Percentiles rank a stretch among this genome's conserved stretches.
Evolutionary conservation across 345 rosid genomes (phyloP).

Genomic region (Cardamine resedifolia): DNA sequence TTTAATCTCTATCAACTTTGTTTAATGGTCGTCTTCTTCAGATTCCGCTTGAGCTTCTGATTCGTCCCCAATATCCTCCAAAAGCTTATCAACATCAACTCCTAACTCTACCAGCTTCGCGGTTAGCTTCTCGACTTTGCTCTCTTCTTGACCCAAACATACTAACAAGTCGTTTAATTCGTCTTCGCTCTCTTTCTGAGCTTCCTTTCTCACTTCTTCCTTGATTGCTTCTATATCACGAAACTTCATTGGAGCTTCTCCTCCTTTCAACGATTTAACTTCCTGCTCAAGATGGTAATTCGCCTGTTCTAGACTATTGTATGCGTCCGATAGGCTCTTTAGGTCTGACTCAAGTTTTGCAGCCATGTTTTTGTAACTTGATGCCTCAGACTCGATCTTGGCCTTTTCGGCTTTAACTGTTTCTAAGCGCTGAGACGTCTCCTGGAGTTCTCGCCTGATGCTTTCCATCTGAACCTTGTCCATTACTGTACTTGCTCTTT

Average conservation of each 20-base stretch:
- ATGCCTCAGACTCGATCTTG: slow-evolving; percentile 66
- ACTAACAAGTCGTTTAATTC: slow-evolving; percentile 94
- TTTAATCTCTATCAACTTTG: slow-evolving; percentile 6
- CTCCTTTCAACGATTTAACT: slow-evolving; percentile 66
- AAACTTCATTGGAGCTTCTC: slow-evolving; percentile 42
- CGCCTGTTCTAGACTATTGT: slow-evolving; percentile 81
- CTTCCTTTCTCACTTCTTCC: slow-evolving; percentile 91
- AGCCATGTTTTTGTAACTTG: slow-evolving; percentile 63
- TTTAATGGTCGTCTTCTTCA: slow-evolving; percentile 58
- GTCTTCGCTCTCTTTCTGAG: slow-evolving; percentile 90
- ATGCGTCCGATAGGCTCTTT: slow-evolving; percentile 82
- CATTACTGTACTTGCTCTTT: slow-evolving; percentile 46
- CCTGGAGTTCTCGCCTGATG: slow-evolving; percentile 79
- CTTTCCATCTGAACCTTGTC: slow-evolving; percentile 75
- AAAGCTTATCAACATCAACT: slow-evolving; percentile 75
- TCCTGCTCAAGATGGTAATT: slow-evolving; percentile 80
- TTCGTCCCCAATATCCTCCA: slow-evolving; percentile 90
- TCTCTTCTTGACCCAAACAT: slow-evolving; percentile 97
- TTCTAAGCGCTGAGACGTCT: slow-evolving; percentile 73
- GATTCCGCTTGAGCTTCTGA: slow-evolving; percentile 68
- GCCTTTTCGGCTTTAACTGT: slow-evolving; percentile 67
- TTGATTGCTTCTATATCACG: slow-evolving; percentile 64
- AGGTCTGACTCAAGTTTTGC: slow-evolving; percentile 85
- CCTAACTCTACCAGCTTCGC: slow-evolving; percentile 77
- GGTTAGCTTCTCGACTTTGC: slow-evolving; percentile 84